These are phyloP conservation scores for Rhizopogon vinicolor DNA, from an alignment of 768 basidiomycete species.

Conservation along the genomic window DNA sequence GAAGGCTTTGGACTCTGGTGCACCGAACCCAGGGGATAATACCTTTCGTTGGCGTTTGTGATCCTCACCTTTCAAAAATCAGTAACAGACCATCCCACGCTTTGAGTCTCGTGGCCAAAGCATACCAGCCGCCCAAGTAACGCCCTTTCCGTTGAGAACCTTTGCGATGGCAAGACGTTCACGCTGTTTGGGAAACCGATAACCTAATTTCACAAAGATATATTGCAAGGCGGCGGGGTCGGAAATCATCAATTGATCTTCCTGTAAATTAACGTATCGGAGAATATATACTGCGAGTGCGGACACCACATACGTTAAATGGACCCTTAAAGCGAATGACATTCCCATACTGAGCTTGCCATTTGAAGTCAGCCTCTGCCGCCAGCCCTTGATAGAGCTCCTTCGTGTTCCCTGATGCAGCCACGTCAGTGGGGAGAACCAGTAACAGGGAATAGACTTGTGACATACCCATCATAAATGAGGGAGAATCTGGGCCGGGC, in stretches of 20 bases:
- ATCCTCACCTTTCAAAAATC: conserved; percentile 23
- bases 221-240: conserved; percentile 41
- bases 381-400: conserved; percentile 23
- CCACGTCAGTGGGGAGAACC: conserved; percentile 11
- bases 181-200: conserved; percentile 35
- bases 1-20: conserved; percentile 45
- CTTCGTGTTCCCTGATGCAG: conserved; percentile 19
- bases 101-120: conserved; percentile 8
- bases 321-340: conserved; percentile 23
- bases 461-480: conserved; percentile 14
- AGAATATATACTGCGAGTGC: conserved; percentile 2
- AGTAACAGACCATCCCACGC: neutral
- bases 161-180: conserved; percentile 16
- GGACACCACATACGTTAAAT: conserved; percentile 16
- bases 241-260: conserved; percentile 40
- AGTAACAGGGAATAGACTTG: neutral
- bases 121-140: conserved; percentile 40
- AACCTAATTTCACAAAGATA: conserved; percentile 39
- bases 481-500: conserved; percentile 16
- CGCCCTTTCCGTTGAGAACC: conserved; percentile 25
- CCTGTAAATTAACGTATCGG: conserved; percentile 21
- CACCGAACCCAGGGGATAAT: conserved; percentile 53
- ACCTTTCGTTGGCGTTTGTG: conserved; percentile 53
- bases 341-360: conserved; percentile 25
- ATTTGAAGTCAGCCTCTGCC: conserved; percentile 23